Evolutionary conservation across 768 basidiomycete genomes (phyloP).

Genomic region (Crucibulum laeve): DNA sequence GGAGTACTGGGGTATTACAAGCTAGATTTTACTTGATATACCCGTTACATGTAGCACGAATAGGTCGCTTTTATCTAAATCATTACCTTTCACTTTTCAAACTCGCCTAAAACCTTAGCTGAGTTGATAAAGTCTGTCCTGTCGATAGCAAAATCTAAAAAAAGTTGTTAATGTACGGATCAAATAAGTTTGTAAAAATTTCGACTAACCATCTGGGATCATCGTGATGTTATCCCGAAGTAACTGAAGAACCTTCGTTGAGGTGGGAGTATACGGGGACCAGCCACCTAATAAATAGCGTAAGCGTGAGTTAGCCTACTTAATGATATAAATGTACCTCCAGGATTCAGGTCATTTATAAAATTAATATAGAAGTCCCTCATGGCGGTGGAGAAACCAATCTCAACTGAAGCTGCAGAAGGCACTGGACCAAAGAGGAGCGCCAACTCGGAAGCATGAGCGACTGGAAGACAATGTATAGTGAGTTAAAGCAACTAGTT

Average conservation of each 20-base stretch:
- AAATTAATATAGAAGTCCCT: conserved; percentile 55
- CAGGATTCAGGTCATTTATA: conserved; percentile 50
- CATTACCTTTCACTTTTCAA: conserved; percentile 34
- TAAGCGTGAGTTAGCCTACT: neutral
- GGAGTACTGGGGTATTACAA: too few species aligned
- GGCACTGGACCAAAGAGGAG: conserved; percentile 47
- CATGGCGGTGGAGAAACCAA: conserved; percentile 40
- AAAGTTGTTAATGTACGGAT: neutral
- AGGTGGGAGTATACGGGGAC: conserved; percentile 34
- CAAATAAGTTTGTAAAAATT: neutral
- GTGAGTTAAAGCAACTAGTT: neutral
- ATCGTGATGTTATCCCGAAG: conserved; percentile 47
- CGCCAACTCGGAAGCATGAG: conserved; percentile 44
- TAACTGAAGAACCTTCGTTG: conserved; percentile 41
- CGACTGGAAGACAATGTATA: conserved; percentile 31
- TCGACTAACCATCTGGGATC: conserved; percentile 44
- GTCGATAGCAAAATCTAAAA: conserved; percentile 35
- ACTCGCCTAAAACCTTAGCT: conserved; percentile 33
- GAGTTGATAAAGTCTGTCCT: conserved; percentile 40
- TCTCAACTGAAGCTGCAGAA: conserved; percentile 29
- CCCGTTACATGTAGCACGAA: neutral
- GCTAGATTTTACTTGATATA: neutral
- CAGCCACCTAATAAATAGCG: conserved; percentile 32
- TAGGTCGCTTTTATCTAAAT: neutral
- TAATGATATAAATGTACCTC: conserved; percentile 28